Conservation (phyloP, 2,329 filamentous ascomycete genomes). For the Alternaria brassicicola region DNA sequence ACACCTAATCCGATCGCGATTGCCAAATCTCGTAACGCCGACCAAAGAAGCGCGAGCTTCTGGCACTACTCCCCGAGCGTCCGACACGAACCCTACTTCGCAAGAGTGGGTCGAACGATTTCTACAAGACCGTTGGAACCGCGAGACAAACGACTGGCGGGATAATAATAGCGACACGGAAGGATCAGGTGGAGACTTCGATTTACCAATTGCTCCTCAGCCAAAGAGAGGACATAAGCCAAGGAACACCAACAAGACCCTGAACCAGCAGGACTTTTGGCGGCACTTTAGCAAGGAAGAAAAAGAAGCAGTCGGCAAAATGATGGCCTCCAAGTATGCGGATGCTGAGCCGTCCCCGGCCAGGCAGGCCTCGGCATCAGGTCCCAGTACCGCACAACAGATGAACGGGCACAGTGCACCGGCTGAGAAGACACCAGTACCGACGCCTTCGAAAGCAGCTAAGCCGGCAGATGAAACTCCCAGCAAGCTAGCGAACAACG, state of each 20-base stretch:
- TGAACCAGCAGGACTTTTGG: slow-evolving; percentile 59
- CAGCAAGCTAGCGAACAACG: slow-evolving; percentile 17
- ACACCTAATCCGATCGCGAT: slow-evolving; percentile 48
- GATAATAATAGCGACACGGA: slow-evolving; percentile 73
- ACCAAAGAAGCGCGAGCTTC: slow-evolving; percentile 28
- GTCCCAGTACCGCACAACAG: slow-evolving; percentile 18
- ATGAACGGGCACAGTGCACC: slow-evolving; percentile 23
- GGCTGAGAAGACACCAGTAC: slow-evolving; percentile 26
- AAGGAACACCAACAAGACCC: slow-evolving; percentile 53
- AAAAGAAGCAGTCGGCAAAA: slow-evolving; percentile 49
- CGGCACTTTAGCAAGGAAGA: slow-evolving; percentile 49
- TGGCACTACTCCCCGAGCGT: slow-evolving; percentile 35
- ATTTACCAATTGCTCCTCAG: slow-evolving; percentile 26
- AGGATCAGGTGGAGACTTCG: slow-evolving; percentile 26
- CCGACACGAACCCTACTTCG: slow-evolving; percentile 58
- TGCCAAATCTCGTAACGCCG: slow-evolving; percentile 39
- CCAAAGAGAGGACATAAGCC: slow-evolving; percentile 50
- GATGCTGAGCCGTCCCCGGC: slow-evolving; percentile 43
- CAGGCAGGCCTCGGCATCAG: slow-evolving; percentile 34
- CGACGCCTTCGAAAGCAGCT: slow-evolving; percentile 22
- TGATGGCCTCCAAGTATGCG: slow-evolving; percentile 51
- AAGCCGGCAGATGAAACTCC: slow-evolving; percentile 28
- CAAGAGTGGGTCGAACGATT: slow-evolving; percentile 89
- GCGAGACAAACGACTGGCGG: slow-evolving; percentile 79
- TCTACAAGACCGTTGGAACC: slow-evolving; percentile 71